phyloP scores from a whole-genome alignment of 768 basidiomycete species.

The Pulveroboletus sp. region DNA sequence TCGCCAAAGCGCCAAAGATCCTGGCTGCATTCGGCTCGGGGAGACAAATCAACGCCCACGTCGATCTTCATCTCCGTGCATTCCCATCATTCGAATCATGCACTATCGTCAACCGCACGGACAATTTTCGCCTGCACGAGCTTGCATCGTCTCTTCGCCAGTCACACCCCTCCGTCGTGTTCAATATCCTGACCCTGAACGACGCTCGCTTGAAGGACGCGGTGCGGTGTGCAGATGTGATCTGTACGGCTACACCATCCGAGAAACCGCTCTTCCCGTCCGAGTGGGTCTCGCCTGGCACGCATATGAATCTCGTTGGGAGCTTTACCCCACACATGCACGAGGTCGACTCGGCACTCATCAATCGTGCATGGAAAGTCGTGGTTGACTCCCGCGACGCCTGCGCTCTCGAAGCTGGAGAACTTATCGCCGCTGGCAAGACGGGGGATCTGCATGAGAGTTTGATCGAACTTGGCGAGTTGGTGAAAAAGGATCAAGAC shows the following conservation, averaged over 20 bases:
- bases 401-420: constrained; percentile 77
- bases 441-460: constrained; percentile 39
- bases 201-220: constrained; percentile 10
- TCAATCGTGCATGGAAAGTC: constrained; percentile 53
- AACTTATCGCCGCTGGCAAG: constrained; percentile 54
- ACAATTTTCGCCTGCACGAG: constrained; percentile 43
- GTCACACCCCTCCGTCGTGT: constrained; percentile 23
- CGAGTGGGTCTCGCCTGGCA: constrained; percentile 54
- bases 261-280: constrained; percentile 68
- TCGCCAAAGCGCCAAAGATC: constrained; percentile 37
- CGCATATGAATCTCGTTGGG: constrained; percentile 76
- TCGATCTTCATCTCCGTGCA: constrained; percentile 55
- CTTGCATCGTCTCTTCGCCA: constrained; percentile 34
- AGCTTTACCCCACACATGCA: constrained; percentile 81
- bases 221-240: constrained; percentile 38
- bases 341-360: constrained; percentile 62
- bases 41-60: constrained; percentile 64
- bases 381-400: constrained; percentile 75
- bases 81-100: constrained; percentile 53
- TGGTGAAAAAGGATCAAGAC: constrained; percentile 32
- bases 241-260: constrained; percentile 76
- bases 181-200: constrained; percentile 11
- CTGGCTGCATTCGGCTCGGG: constrained; percentile 75
- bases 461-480: constrained; percentile 69
- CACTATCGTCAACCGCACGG: constrained; percentile 62